Conservation (phyloP, 257 asterid species). For the Schizonepeta tenuifolia region DNA sequence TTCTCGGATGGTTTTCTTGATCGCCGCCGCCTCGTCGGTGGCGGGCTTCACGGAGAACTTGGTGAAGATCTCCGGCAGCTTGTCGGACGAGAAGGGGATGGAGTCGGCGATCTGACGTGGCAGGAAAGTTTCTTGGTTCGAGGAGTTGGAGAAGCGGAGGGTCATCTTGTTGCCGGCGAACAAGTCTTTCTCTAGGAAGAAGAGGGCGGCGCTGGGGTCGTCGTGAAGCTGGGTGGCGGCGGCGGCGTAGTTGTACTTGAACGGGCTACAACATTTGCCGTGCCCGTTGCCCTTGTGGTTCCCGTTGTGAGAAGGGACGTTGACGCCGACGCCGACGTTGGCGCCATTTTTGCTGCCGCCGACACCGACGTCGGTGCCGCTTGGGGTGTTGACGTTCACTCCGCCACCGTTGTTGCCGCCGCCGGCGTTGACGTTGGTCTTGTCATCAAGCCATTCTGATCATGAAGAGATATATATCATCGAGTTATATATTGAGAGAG, state of each 20-base stretch:
- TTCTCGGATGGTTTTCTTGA: slow-evolving; percentile 60
- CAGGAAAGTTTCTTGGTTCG: slow-evolving; percentile 43
- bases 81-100: slow-evolving; percentile 71
- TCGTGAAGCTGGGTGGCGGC: slow-evolving; percentile 65
- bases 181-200: slow-evolving; percentile 70
- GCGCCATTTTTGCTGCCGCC: slow-evolving; percentile 62
- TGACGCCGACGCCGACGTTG: slow-evolving; percentile 59
- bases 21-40: slow-evolving; percentile 53
- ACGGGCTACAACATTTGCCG: no score
- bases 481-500: no score
- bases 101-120: slow-evolving; percentile 64
- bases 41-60: slow-evolving; percentile 51
- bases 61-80: slow-evolving; percentile 50
- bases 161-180: slow-evolving; percentile 56
- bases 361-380: slow-evolving; percentile 43
- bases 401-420: slow-evolving; percentile 63
- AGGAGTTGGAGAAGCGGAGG: slow-evolving; percentile 48
- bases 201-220: slow-evolving; percentile 64
- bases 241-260: slow-evolving; percentile 57
- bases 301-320: slow-evolving; percentile 45
- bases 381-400: slow-evolving; percentile 52
- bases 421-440: slow-evolving; percentile 51
- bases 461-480: no score
- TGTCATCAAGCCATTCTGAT: slow-evolving; percentile 57
- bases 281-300: slow-evolving; percentile 46